Evolutionary conservation across 2,329 filamentous ascomycete genomes (phyloP), one percentile per base, ranked within the genome.

Genomic region (Lachnellula cervina): DNA sequence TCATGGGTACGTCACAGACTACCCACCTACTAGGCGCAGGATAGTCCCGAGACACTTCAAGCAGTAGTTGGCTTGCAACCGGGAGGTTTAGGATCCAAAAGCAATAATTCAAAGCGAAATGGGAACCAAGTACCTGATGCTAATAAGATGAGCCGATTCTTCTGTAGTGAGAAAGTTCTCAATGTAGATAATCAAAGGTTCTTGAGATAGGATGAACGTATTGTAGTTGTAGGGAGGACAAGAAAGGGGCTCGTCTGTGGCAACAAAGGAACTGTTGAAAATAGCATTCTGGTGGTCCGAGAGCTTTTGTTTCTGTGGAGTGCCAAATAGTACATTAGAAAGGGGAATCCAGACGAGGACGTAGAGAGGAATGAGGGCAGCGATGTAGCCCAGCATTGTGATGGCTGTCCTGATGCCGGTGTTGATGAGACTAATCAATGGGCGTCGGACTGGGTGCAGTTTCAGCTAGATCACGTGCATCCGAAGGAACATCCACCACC

Each of bases 151-250:
- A n/a, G 73, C 67, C 13, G 74, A 73, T 66, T 84, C 81, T 1
- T 68, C 61, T 1, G 63, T 63, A 16, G 71, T 76, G 37, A 84
- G 58, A 64, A 84, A 84, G 37, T 74, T 71, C 64, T 82, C 78
- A 47, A 85, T 76, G 66, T 84, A 84, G 16, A 84, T 72, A 6
- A 86, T 72, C 58, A 85, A 66, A 2, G 82, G 82, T 45, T 77
- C 74, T 16, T 75, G 70, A 17, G 74, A 77, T 51, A 83, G 72
- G 5, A 85, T 70, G 61, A 80, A 77, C 1, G 78, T 69, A 14
- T 62, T 61, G 51, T 66, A 69, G 7, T 28, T 59, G 54, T 68
- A 62, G 5, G 59, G 16, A 7, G 65, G 60, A 53, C 68, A 70
- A 16, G 56, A 57, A 32, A 64, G 50, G 25, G 60, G 63, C 32